A percentile compares a stretch with the other conserved stretches of the same genome.
Evolutionary conservation across 768 basidiomycete species (phyloP).

Genomic region (Sarcodon aspratus): DNA sequence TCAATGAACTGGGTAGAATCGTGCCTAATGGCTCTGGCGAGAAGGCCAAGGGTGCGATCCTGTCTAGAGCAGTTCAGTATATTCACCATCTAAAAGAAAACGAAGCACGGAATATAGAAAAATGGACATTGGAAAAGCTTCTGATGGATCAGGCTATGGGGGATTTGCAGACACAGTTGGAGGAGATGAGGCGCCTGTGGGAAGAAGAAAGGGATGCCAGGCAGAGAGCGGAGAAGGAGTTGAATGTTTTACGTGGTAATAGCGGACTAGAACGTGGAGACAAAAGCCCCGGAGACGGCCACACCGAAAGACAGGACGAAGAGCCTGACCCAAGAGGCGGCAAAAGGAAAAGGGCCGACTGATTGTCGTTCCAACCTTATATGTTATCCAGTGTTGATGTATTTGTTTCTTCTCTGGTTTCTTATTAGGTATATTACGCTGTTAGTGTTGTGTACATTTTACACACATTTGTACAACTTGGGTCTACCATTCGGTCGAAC

Average conservation of each 20-base stretch:
- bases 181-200: constrained; percentile 73
- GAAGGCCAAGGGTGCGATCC: constrained; percentile 83
- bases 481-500: no score
- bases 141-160: constrained; percentile 91
- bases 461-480: no score
- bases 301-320: neutral
- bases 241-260: constrained; percentile 30
- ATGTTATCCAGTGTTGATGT: neutral
- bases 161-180: constrained; percentile 72
- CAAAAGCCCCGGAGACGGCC: constrained; percentile 2
- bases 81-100: constrained; percentile 88
- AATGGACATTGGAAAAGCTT: constrained; percentile 88
- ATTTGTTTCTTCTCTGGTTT: no score
- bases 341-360: neutral
- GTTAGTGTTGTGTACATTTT: no score
- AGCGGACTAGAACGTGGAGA: constrained; percentile 16
- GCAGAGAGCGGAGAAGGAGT: constrained; percentile 51
- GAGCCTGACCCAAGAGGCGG: neutral
- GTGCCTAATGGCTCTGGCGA: constrained; percentile 83
- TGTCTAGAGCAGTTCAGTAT: constrained; percentile 81
- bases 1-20: constrained; percentile 82
- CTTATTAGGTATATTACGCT: no score
- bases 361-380: neutral
- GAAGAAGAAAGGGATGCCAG: constrained; percentile 61
- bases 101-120: constrained; percentile 83